A percentile compares a stretch with the other conserved stretches of the same genome.
Conservation (phyloP, 306 rosid genomes). For the Dicorynia guianensis region DNA sequence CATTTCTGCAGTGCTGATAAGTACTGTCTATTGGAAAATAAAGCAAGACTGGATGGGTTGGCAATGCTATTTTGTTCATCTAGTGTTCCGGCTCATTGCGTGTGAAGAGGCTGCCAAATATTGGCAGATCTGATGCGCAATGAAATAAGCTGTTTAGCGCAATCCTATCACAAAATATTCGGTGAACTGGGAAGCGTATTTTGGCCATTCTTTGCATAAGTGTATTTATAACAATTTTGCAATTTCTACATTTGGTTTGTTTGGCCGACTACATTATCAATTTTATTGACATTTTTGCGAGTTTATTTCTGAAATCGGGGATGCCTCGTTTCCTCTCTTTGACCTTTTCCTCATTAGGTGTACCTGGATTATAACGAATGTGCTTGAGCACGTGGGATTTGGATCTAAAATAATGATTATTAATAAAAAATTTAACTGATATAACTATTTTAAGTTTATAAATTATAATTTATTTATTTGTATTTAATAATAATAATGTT, state of each 20-base stretch:
- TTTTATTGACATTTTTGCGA: background rate
- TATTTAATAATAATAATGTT: too few species aligned
- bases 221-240: background rate
- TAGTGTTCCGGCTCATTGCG: slow-evolving; percentile 44
- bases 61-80: slow-evolving; percentile 57
- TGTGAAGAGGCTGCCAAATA: slow-evolving; percentile 43
- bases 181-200: slow-evolving; percentile 16
- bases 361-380: too few species aligned
- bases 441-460: too few species aligned
- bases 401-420: too few species aligned
- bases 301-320: too few species aligned
- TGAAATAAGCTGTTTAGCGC: slow-evolving; percentile 43
- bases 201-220: background rate
- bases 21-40: slow-evolving; percentile 58
- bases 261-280: background rate
- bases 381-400: too few species aligned
- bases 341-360: too few species aligned
- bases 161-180: slow-evolving; percentile 11
- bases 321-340: too few species aligned
- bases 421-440: too few species aligned
- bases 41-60: slow-evolving; percentile 54
- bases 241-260: slow-evolving; percentile 4
- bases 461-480: too few species aligned
- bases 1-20: slow-evolving; percentile 45
- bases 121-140: slow-evolving; percentile 50